These are phyloP conservation scores for Anaeramoeba flamelloides DNA, from an alignment of 78 protist genomes.

Conservation along the genomic window DNA sequence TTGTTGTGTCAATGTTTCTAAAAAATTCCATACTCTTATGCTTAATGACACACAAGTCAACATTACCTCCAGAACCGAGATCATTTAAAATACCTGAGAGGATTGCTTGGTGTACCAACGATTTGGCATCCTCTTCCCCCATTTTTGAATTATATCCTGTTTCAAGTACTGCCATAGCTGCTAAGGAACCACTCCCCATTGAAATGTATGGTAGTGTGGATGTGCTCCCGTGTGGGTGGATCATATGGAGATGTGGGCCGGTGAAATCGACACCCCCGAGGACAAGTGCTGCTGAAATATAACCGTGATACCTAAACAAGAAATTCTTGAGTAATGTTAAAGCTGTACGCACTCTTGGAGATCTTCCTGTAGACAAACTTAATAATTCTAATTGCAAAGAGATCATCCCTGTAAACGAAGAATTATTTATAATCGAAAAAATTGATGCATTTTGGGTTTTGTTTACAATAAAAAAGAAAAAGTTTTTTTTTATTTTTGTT, in stretches of 20 bases:
- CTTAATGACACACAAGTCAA: constrained; percentile 80
- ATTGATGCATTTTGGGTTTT: too few relatives aligned
- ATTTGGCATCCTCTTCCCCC: too few relatives aligned
- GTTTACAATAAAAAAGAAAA: too few relatives aligned
- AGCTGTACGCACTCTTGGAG: constrained; percentile 75
- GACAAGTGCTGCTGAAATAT: constrained; percentile 84
- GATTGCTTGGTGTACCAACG: constrained; percentile 70
- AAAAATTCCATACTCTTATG: too few relatives aligned
- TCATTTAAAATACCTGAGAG: constrained; percentile 91
- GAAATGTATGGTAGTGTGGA: constrained; percentile 84
- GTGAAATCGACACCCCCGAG: constrained; percentile 87
- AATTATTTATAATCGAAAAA: too few relatives aligned
- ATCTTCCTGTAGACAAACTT: constrained; percentile 50
- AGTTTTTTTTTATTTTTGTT: too few relatives aligned
- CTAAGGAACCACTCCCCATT: constrained; percentile 95
- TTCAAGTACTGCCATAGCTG: constrained; percentile 92
- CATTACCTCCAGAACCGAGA: constrained; percentile 85
- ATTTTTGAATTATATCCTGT: constrained; percentile 46
- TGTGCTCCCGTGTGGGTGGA: constrained; percentile 83
- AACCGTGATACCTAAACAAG: constrained; percentile 71
- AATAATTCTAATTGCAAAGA: constrained; percentile 39
- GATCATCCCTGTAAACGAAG: constrained; percentile 33
- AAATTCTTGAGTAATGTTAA: constrained; percentile 61
- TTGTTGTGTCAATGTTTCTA: too few relatives aligned
- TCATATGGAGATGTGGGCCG: constrained; percentile 71